phyloP scores from a whole-genome alignment of 139 green algal species.

The Haematococcus lacustris region DNA sequence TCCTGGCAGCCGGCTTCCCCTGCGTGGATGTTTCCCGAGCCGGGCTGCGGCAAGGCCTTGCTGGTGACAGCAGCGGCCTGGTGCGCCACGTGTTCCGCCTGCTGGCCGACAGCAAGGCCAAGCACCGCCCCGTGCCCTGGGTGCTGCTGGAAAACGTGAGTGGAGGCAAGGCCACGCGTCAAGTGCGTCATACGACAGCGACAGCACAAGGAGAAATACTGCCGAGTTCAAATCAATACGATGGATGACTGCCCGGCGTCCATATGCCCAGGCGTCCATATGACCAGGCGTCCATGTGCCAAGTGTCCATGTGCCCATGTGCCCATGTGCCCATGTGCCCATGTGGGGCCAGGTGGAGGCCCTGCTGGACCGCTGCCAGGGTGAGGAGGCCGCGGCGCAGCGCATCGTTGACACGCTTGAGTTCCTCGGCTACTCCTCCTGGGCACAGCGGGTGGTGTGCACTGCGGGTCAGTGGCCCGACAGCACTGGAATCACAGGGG shows the following conservation, averaged over 20 bases:
- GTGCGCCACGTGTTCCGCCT: conserved; percentile 81
- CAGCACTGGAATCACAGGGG: too few species aligned
- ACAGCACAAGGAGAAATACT: too few species aligned
- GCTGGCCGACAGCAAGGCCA: conserved; percentile 35
- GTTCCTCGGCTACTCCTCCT: conserved; percentile 66
- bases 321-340: too few species aligned
- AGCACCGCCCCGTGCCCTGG: conserved; percentile 61
- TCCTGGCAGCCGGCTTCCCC: conserved; percentile 82
- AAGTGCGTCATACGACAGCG: too few species aligned
- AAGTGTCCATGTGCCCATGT: too few species aligned
- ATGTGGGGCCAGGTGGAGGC: conserved; percentile 58
- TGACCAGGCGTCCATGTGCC: too few species aligned
- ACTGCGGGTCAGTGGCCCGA: conserved; percentile 50
- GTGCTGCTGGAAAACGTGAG: conserved; percentile 85
- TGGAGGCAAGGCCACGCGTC: too few species aligned
- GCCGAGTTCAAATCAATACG: too few species aligned
- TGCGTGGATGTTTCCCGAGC: conserved; percentile 77
- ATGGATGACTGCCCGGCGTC: too few species aligned
- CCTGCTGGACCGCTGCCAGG: conserved; percentile 51
- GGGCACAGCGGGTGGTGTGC: conserved; percentile 69
- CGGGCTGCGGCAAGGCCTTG: conserved; percentile 54
- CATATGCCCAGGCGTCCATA: too few species aligned
- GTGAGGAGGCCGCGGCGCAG: conserved; percentile 39
- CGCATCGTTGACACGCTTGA: conserved; percentile 57
- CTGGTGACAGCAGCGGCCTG: conserved; percentile 33